Evolutionary conservation across 1,284 basidiomycete genomes (phyloP).

Genomic region (Rugiboletus extremiorientalis): DNA sequence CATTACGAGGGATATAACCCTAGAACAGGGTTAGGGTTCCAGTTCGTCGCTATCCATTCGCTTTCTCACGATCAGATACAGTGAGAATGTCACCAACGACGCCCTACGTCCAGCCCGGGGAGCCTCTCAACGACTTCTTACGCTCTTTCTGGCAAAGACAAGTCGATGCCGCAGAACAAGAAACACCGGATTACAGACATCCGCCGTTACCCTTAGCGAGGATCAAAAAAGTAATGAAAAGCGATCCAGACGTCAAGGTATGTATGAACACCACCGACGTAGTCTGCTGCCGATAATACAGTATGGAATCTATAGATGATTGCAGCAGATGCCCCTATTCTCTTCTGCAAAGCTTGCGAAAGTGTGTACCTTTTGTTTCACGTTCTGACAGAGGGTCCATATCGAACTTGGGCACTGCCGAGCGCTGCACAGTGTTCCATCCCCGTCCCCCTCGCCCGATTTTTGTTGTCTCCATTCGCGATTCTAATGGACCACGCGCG

Average conservation of each 20-base stretch:
- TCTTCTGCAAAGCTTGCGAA: constrained; percentile 96
- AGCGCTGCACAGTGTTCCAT: not conserved
- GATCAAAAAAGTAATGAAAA: constrained; percentile 99
- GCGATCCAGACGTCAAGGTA: constrained; percentile 93
- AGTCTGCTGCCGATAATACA: not conserved
- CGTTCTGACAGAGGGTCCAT: not conserved
- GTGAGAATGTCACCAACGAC: constrained; percentile 35
- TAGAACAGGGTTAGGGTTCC: constrained; percentile 30
- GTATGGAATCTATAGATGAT: constrained; percentile 71
- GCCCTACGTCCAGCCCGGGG: constrained; percentile 68
- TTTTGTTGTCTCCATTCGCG: too few species aligned
- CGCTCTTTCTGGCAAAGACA: constrained; percentile 84
- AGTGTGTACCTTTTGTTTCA: constrained; percentile 51
- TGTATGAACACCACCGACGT: not conserved
- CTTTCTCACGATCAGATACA: constrained; percentile 24
- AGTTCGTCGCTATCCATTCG: not conserved
- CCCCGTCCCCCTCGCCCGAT: not conserved
- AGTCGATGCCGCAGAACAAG: constrained; percentile 76
- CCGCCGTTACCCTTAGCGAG: constrained; percentile 86
- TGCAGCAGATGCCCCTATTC: constrained; percentile 89
- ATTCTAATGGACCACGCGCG: not conserved
- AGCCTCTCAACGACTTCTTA: constrained; percentile 75
- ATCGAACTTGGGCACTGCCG: constrained; percentile 4
- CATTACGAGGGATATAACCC: not conserved
- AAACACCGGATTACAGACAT: constrained; percentile 82